Evolutionary conservation across 306 rosid genomes (phyloP).

Genomic region (Casuarina glauca): DNA sequence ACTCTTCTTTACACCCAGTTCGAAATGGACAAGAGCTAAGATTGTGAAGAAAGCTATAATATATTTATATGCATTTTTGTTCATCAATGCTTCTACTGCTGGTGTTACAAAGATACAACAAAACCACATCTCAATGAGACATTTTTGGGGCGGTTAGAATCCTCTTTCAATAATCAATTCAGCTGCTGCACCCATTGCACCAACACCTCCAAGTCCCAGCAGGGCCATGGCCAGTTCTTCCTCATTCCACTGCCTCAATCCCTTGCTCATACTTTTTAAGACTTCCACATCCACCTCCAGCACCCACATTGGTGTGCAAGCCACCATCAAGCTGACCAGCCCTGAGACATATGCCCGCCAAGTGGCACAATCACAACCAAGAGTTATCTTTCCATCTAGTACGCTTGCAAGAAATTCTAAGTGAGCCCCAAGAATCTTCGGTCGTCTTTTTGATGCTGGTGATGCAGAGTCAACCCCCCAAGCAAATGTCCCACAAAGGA

Average conservation of each 20-base stretch:
- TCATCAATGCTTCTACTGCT: neutral
- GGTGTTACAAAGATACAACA: slow-evolving; percentile 6
- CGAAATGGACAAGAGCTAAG: slow-evolving; percentile 17
- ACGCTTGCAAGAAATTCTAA: slow-evolving; percentile 69
- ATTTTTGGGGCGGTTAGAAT: slow-evolving; percentile 24
- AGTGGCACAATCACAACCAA: slow-evolving; percentile 61
- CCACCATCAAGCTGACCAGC: slow-evolving; percentile 69
- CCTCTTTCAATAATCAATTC: slow-evolving; percentile 53
- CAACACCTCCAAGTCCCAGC: slow-evolving; percentile 66
- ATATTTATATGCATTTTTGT: neutral
- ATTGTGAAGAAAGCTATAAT: neutral
- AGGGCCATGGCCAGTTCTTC: slow-evolving; percentile 75
- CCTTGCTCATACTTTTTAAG: slow-evolving; percentile 71
- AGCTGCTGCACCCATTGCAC: slow-evolving; percentile 86
- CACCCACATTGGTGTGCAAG: slow-evolving; percentile 66
- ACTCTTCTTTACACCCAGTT: neutral
- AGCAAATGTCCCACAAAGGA: slow-evolving; percentile 70
- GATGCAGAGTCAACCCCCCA: slow-evolving; percentile 66
- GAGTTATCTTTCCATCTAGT: slow-evolving; percentile 53
- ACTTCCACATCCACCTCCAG: slow-evolving; percentile 54
- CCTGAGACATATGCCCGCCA: slow-evolving; percentile 76
- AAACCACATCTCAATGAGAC: neutral
- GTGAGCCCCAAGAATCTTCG: slow-evolving; percentile 55
- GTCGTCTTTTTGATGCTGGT: slow-evolving; percentile 52
- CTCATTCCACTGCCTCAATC: slow-evolving; percentile 64